Conservation (phyloP, 345 rosid species). For the Trapa incisa region DNA sequence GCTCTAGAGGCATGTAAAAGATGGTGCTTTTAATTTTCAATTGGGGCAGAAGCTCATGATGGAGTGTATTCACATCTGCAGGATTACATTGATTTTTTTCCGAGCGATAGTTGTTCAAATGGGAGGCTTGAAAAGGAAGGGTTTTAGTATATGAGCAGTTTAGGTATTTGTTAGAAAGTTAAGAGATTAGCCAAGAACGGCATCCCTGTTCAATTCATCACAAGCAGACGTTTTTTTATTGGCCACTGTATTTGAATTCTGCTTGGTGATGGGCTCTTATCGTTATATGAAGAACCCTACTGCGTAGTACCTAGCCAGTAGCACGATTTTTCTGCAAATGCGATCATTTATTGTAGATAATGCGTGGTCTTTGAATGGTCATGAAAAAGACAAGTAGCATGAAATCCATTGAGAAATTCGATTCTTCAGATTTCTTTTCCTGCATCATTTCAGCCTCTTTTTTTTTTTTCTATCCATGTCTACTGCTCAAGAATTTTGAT, state of each 20-base stretch:
- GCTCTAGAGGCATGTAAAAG: not conserved
- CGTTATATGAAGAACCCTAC: no score
- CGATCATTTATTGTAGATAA: not conserved
- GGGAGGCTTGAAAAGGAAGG: not conserved
- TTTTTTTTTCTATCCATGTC: no score
- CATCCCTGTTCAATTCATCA: not conserved
- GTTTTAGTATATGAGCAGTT: not conserved
- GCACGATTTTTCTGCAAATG: not conserved
- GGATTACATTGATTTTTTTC: not conserved
- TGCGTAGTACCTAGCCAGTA: not conserved
- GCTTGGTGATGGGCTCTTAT: not conserved
- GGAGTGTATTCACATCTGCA: not conserved
- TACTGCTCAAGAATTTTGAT: not conserved
- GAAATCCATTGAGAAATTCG: not conserved
- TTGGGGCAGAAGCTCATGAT: not conserved
- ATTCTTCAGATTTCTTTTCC: no score
- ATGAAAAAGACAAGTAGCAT: not conserved
- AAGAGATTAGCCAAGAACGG: not conserved
- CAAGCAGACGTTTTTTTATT: not conserved
- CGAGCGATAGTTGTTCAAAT: not conserved
- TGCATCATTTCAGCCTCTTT: no score
- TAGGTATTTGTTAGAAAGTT: not conserved
- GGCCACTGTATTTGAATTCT: not conserved
- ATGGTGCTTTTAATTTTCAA: not conserved
- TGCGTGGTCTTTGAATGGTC: not conserved